Base-by-base conservation (phyloP, 1,139 yeast genomes). In the Yamadazyma friedrichii region DNA sequence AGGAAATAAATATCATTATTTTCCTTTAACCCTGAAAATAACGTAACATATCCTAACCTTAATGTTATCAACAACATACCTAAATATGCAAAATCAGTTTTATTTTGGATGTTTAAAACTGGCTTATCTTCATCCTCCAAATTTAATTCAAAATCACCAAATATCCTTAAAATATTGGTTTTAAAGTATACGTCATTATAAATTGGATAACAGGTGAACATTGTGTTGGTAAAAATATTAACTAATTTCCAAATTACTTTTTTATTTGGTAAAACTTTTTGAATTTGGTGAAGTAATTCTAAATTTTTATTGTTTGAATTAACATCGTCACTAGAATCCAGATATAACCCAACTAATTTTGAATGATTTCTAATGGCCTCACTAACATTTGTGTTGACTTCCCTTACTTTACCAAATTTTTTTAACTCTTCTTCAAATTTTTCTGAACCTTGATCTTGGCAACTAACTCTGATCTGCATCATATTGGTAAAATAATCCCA, bases 181-280 rank as follows among this genome's bases (percentile, higher is more conserved):
- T 51, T 50, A 32, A 64, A 59, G 2, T 50, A 52, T 15, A 41
- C 52, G 49, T 79, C 79, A 44, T 76, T 79, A 9, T 77, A 36
- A 42, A 67, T 65, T 3, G 83, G 82, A 43, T 64, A 53, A 35
- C 69, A 64, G 0, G 77, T 74, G 44, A 72, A 73, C 9, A 76
- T 61, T 17, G 61, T 55, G 2, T 51, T 52, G 52, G 76, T 76
- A 49, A 65, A 79, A 27, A 75, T 56, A 31, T 70, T 67, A 12
- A 76, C 53, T 3, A 73, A 61, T 24, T 64, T 48, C 80, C 82
- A 76, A 2, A 76, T 51, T 1, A 67, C 67, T 41, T 64, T 67
- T 29, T 59, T 65, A 5, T 51, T 54, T 0, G 84, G 84, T 29
- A 78, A 52, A 4, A 65, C 63, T 37, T 65, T 57, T 38, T 70